A percentile compares a stretch with the other conserved stretches of the same genome.
Conservation (phyloP, 495 filamentous ascomycete genomes). For the Pyrenopolyporus hunteri region DNA sequence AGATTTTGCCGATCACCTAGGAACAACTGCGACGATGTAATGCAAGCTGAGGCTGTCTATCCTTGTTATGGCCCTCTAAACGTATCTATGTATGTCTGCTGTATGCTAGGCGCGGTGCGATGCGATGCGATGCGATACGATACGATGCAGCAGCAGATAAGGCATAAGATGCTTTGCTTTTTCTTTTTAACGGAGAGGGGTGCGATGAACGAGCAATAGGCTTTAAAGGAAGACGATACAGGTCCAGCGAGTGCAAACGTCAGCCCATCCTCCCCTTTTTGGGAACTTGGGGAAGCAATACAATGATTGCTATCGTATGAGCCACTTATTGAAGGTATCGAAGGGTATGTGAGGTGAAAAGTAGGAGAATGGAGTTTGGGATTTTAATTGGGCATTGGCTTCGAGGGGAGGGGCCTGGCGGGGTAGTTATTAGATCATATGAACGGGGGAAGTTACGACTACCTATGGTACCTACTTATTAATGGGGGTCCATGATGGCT, state of each 20-base stretch:
- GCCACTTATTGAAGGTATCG: too few relatives aligned
- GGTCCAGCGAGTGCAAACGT: slow-evolving; percentile 19
- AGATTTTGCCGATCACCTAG: slow-evolving; percentile 32
- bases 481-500: background rate
- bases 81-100: background rate
- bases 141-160: too few relatives aligned
- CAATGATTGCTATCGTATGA: too few relatives aligned
- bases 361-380: too few relatives aligned
- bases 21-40: slow-evolving; percentile 35
- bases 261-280: slow-evolving; percentile 6
- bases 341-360: too few relatives aligned
- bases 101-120: slow-evolving; percentile 12
- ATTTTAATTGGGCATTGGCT: too few relatives aligned
- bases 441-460: too few relatives aligned
- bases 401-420: too few relatives aligned
- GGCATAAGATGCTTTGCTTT: too few relatives aligned
- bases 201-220: too few relatives aligned
- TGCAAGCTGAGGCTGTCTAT: slow-evolving; percentile 32
- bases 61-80: slow-evolving; percentile 9
- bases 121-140: background rate
- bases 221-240: slow-evolving; percentile 9
- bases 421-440: slow-evolving; percentile 1
- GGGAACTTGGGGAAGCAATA: slow-evolving; percentile 1
- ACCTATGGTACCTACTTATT: background rate
- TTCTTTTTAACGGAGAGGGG: too few relatives aligned